These are phyloP conservation scores for Tricholoma furcatifolium DNA, from an alignment of 768 basidiomycete species.

Conservation along the genomic window DNA sequence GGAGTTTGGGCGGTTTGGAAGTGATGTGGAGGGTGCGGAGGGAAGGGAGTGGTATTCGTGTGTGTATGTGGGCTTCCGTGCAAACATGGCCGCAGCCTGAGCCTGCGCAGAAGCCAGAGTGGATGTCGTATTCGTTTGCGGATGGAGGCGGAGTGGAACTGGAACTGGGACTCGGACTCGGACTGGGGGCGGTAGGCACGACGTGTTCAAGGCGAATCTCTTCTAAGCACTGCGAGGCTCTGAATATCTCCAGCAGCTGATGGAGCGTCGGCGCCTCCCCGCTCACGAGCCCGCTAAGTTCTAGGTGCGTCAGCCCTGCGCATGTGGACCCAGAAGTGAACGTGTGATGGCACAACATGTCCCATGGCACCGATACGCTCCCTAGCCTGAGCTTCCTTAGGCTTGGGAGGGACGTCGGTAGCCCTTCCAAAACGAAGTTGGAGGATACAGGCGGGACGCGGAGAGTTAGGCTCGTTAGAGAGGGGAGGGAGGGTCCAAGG, in stretches of 20 bases:
- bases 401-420: slow-evolving; percentile 20
- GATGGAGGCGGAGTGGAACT: background rate
- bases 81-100: no score
- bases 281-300: slow-evolving; percentile 29
- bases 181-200: slow-evolving; percentile 13
- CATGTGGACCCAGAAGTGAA: no score
- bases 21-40: background rate
- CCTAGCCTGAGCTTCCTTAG: slow-evolving; percentile 33
- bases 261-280: slow-evolving; percentile 31
- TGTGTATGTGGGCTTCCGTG: no score
- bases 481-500: slow-evolving; percentile 20
- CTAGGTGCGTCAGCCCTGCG: slow-evolving; percentile 29
- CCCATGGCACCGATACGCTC: slow-evolving; percentile 33
- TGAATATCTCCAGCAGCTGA: slow-evolving; percentile 32
- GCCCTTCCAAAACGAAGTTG: slow-evolving; percentile 19
- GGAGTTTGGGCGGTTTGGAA: background rate
- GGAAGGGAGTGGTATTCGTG: background rate
- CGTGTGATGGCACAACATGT: no score
- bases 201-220: slow-evolving; percentile 31
- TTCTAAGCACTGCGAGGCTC: slow-evolving; percentile 32
- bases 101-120: background rate
- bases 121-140: no score
- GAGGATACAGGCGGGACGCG: slow-evolving; percentile 31
- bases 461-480: slow-evolving; percentile 33
- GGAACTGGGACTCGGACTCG: background rate